Base-by-base conservation (phyloP, 1,284 basidiomycete species). In the Ganoderma sinense region DNA sequence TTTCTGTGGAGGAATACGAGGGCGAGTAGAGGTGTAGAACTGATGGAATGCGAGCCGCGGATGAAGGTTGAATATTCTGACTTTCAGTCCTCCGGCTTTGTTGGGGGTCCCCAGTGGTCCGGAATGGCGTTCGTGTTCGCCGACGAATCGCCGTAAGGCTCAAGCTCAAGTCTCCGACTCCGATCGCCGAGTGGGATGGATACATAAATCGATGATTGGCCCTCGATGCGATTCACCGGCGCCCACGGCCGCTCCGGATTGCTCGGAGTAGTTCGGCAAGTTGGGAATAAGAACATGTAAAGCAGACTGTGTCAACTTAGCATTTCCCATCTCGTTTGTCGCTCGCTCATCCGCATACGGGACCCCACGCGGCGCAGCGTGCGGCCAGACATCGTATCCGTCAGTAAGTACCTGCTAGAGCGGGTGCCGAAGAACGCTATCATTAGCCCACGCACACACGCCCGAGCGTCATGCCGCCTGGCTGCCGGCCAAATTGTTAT, bases 261-360 rank as follows among this genome's bases (percentile, higher is more conserved):
- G n/a, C 23, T 60, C 59, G 59, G 59, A 61, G 59, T 43, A 41
- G 36, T 13, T 61, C 59, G 59, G 59, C 59, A 41, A 40, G 36
- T 11, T 16, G 53, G 29, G 53, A 55, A 55, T 31, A 26, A 14
- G 10, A 11, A n/a, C 39, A 41, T 26, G 48, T 61, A 61, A 61
- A 60, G n/a, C 23, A 23, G 59, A 61, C 40, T 61, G 18, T 26
- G 59, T 61, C 59, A 61, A 41, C 59, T 29, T 4, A 8, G 23
- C 40, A n/a, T n/a, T 41, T 40, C 36, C 59, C 33, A 18, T 26
- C 13, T 40, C 39, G n/a, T 20, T 48, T 23, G 2, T 20, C 39
- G 36, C 23, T 39, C n/a, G 23, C 4, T 23, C 10, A 51, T 4
- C 48, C 48, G 48, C 53, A 56, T 31, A 10, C 53, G 8, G 14